Evolutionary conservation across 768 basidiomycete genomes (phyloP).

Genomic region (Lactarius pseudohatsudake): DNA sequence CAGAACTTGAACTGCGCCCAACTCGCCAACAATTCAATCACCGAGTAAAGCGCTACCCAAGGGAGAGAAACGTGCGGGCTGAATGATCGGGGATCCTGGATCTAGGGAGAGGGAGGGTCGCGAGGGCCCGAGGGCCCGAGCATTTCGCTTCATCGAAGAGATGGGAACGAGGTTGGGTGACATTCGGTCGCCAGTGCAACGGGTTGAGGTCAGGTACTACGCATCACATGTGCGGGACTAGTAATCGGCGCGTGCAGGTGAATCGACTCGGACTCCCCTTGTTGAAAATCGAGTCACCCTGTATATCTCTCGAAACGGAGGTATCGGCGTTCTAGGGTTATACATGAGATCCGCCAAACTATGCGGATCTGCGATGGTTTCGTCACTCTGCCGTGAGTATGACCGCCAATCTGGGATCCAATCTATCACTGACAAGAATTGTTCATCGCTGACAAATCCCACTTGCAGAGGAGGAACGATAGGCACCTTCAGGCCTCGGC

Average conservation of each 20-base stretch:
- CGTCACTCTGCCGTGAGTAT: background rate
- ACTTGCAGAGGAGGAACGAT: too few relatives aligned
- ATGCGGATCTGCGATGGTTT: background rate
- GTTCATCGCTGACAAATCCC: too few relatives aligned
- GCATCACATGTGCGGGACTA: constrained; percentile 32
- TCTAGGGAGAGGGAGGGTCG: constrained; percentile 41
- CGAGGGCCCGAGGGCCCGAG: constrained; percentile 42
- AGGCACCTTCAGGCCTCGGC: too few relatives aligned
- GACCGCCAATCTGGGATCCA: too few relatives aligned
- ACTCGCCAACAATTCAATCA: background rate
- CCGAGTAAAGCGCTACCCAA: constrained; percentile 9
- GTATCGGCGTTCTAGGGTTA: background rate
- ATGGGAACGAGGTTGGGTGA: constrained; percentile 47
- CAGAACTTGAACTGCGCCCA: constrained; percentile 14
- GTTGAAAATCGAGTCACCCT: background rate
- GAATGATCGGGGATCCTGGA: constrained; percentile 45
- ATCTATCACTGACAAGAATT: too few relatives aligned
- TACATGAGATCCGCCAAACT: background rate
- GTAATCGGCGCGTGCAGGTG: constrained; percentile 29
- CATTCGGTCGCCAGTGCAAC: constrained; percentile 46
- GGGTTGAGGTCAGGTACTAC: constrained; percentile 40
- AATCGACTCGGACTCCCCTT: background rate
- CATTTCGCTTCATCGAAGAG: constrained; percentile 43
- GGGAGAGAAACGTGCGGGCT: background rate
- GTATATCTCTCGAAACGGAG: background rate